These are phyloP conservation scores for Mariannaea elegans DNA, from an alignment of 2,329 filamentous ascomycete species.

Conservation along the genomic window DNA sequence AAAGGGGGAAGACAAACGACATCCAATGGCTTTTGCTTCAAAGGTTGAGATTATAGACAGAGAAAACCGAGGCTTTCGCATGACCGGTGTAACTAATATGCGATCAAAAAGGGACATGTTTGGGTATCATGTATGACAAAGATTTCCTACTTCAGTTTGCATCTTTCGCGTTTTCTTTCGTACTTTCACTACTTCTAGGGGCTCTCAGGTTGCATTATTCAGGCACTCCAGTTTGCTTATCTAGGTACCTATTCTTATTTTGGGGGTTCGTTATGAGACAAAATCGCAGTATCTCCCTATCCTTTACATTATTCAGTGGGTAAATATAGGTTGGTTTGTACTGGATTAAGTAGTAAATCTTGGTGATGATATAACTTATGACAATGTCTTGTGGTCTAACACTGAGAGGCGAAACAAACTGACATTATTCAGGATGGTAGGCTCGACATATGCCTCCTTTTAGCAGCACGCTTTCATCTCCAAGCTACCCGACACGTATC, in stretches of 20 bases:
- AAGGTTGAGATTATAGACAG: conserved; percentile 49
- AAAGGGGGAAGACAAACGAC: conserved; percentile 37
- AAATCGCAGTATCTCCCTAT: conserved; percentile 3
- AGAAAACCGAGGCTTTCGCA: conserved; percentile 41
- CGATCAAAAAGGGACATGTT: conserved; percentile 45
- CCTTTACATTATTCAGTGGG: not conserved
- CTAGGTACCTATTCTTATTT: conserved; percentile 21
- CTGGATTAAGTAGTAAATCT: no score
- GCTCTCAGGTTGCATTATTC: conserved; percentile 27
- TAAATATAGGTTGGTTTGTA: not conserved
- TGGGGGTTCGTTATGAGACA: conserved; percentile 16
- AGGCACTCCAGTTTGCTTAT: conserved; percentile 32
- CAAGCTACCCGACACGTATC: no score
- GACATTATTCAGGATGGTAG: no score
- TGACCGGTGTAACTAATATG: conserved; percentile 50
- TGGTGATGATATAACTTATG: no score
- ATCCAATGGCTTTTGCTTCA: conserved; percentile 42
- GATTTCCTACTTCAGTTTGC: conserved; percentile 38
- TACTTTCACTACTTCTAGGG: conserved; percentile 32
- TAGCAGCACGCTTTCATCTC: no score
- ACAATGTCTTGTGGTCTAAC: no score
- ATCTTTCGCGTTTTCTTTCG: conserved; percentile 30
- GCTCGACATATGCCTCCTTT: no score
- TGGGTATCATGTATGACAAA: conserved; percentile 49
- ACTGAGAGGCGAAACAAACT: no score